Evolutionary conservation across 2,329 filamentous ascomycete genomes (phyloP).

Genomic region (Penicillium sp.): DNA sequence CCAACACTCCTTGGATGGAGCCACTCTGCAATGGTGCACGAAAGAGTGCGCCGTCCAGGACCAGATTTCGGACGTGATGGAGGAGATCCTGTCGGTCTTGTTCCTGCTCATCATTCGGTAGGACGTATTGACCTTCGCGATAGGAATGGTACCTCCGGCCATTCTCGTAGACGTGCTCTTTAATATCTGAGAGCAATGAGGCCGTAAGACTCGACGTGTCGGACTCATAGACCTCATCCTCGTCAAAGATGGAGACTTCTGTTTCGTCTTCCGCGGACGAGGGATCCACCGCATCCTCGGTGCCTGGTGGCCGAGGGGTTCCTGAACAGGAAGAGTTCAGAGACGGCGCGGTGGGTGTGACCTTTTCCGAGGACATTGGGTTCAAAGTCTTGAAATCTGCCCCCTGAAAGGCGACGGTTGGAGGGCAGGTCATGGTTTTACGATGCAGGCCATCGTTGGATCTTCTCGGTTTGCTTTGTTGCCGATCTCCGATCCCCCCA

Average conservation of each 20-base stretch:
- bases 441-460: not conserved
- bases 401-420: not conserved
- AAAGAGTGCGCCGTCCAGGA: conserved; percentile 31
- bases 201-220: conserved; percentile 19
- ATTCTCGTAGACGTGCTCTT: conserved; percentile 21
- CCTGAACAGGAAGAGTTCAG: too few relatives aligned
- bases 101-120: conserved; percentile 34
- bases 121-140: conserved; percentile 25
- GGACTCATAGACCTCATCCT: conserved; percentile 12
- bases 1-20: conserved; percentile 28
- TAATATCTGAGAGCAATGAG: conserved; percentile 18
- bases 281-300: conserved; percentile 7
- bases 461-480: not conserved
- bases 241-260: conserved; percentile 15
- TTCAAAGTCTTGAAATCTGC: not conserved
- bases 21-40: conserved; percentile 30
- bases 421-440: not conserved
- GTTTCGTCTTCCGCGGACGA: conserved; percentile 6
- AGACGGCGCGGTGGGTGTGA: too few relatives aligned
- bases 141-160: conserved; percentile 26
- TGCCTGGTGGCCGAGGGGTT: not conserved
- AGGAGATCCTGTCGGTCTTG: conserved; percentile 33
- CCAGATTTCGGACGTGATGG: conserved; percentile 34
- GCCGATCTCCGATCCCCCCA: too few relatives aligned
- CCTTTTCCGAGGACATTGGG: not conserved